Base-by-base conservation (phyloP, 2,329 filamentous ascomycete genomes). In the Sporothrix protearum region DNA sequence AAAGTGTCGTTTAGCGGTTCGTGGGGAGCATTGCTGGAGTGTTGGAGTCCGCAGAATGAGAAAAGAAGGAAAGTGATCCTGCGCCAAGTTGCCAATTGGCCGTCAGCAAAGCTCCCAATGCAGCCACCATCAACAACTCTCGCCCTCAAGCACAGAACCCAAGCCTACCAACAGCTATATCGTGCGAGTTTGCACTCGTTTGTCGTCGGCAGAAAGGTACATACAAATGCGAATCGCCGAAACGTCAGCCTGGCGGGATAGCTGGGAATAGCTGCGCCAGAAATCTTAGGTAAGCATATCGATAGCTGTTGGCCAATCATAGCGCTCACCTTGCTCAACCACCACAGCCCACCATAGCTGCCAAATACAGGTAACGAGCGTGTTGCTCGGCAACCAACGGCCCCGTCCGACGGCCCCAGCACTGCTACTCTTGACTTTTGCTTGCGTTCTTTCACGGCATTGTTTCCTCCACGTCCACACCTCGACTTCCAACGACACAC, bases 331-430 rank as follows among this genome's bases (percentile, higher is more conserved):
- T 45, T 28, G 71, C 33, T 53, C 59, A 47, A 22, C 33, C 33
- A 19, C 28, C 7, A 22, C 16, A 68, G 16, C 14, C 33, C 33
- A 19, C 28, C 7, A 22, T 10, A 68, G 16, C 14, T 51, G 45
- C 45, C 64, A 66, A 47, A 36, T 67, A 67, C 64, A 67, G 64
- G 28, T 19, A 45, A 14, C 64, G 36, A 49, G 45, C 25, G 6
- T 59, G 72, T 73, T 73, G 72, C 72, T 69, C 53, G 69, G 72
- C 72, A 73, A 73, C 72, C 59, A 57, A n/a, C 36, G 45, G 51
- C 59, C 42, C 68, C 53, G 8, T 68, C 66, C 66, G 49, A 55
- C 59, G 9, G 59, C 45, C 6, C 33, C 30, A 70, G 68, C 30
- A 12, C 59, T 16, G 19, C 1, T 30, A 3, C 28, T 9, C 42